Base-by-base conservation (phyloP, 192 early-diverging fungal species). In the Backusella macrospora region DNA sequence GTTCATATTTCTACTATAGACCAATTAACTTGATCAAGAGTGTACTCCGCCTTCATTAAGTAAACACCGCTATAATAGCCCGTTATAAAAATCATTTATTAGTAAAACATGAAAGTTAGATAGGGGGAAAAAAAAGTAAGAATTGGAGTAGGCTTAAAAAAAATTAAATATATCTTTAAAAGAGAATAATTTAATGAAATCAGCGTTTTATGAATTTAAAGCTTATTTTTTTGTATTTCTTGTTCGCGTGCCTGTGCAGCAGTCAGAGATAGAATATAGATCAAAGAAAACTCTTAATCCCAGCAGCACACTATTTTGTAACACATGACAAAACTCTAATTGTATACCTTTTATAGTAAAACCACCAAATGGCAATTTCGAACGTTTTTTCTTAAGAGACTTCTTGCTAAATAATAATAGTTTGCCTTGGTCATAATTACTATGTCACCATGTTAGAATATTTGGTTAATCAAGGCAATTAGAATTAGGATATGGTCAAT, bases 301-400 rank as follows among this genome's bases (percentile, higher is more conserved):
- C 52, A 59, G 52, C 18, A 59, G 52, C 13, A 13, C 21, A 10
- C 18, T 59, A 13, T 49, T 59, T 59, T 13, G 52, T 59, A 59
- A 59, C 52, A 59, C 52, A 59, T 59, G 52, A 59, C 52, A 59
- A 59, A 59, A 59, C 21, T 59, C 21, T 59, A 59, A 59, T 59
- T 59, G 52, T 59, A 59, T 59, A 26, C 52, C 23, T 23, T 26
- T 26, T 59, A 13, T 59, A 59, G 52, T 52, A 59, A 59, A 59
- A n/a, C 10, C n/a, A 23, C 21, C 26, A 26, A 23, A 43, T 9
- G 13, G 9, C 21, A 59, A 34, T 34, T 59, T 12, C 18, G 3
- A 59, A 59, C 21, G n/a, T 10, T 12, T 10, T 23, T 23, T 13
- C 21, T 23, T 10, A 26, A 52, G 16, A 9, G 26, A 52, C 12